Conservation (phyloP, 768 basidiomycete species). For the Ephemerocybe angulata region DNA sequence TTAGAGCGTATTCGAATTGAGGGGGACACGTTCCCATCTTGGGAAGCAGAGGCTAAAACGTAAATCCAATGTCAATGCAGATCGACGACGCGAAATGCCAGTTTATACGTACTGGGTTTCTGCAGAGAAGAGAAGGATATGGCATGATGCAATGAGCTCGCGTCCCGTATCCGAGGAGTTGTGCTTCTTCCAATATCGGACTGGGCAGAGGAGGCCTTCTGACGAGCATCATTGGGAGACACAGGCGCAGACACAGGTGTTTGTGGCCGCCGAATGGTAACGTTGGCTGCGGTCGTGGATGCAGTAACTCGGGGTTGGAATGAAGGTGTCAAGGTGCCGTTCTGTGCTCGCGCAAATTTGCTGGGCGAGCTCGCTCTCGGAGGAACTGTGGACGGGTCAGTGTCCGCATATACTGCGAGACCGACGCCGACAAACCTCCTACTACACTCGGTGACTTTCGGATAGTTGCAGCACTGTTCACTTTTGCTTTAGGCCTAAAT, state of each 20-base stretch:
- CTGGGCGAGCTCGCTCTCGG: constrained; percentile 42
- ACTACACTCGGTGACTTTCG: constrained; percentile 22
- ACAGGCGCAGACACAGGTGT: constrained; percentile 30
- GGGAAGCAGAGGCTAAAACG: constrained; percentile 15
- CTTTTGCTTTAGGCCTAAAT: constrained; percentile 54
- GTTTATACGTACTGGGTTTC: constrained; percentile 16
- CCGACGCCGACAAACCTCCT: neutral
- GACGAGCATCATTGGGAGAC: constrained; percentile 32
- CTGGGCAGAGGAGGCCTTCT: constrained; percentile 23
- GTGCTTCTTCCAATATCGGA: constrained; percentile 19
- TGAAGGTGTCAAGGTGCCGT: constrained; percentile 31
- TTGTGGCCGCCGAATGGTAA: constrained; percentile 28
- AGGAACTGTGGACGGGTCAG: constrained; percentile 18
- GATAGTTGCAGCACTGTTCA: constrained; percentile 51
- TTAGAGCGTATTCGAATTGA: constrained; percentile 56
- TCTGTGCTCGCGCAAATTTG: constrained; percentile 36
- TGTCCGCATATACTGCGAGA: neutral
- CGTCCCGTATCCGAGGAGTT: constrained; percentile 22
- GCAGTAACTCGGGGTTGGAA: constrained; percentile 22
- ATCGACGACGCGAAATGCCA: constrained; percentile 3
- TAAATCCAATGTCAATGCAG: constrained; percentile 12
- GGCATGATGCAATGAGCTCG: constrained; percentile 36
- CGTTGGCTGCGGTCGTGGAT: constrained; percentile 17
- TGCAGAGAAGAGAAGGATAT: constrained; percentile 36
- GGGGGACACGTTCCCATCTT: constrained; percentile 23